Base-by-base conservation (phyloP, 2,329 filamentous ascomycete genomes). In the Graphilbum sp. region DNA sequence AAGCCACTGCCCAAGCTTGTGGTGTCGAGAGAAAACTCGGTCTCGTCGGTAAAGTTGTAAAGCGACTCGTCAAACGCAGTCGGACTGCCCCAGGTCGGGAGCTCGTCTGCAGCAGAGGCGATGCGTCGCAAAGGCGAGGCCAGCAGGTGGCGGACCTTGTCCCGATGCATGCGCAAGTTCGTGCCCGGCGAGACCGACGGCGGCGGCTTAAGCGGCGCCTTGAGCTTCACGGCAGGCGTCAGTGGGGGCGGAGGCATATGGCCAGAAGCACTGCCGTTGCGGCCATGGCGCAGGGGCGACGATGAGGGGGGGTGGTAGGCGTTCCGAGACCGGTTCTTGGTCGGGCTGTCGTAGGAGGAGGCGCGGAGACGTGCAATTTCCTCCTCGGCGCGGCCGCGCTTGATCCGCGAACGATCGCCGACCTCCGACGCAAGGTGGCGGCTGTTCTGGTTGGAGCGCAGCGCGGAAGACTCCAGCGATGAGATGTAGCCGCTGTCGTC, bases 401-500 rank as follows among this genome's bases (percentile, higher is more conserved):
- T 92, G 49, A 86, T 78, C 39, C 75, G 72, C 36, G 79, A 79
- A n/a, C 78, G 76, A 48, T 86, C 81, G 37, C 39, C 38, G 19
- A 77, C 71, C 50, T 92, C 86, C 0, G 84, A 88, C 4, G 79
- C 84, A 32, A 85, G 66, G 16, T 83, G 65, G 40, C 73, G 66
- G 15, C 62, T 63, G 43, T 72, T 65, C 46, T 73, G 70, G 45
- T 77, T 75, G 35, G 80, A 76, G 42, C 88, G 74, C 54, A 84
- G 71, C 13, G 71, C 85, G 0, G 90, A 96, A 3, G 90, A 96
- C 49, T 95, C 87, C 16, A 96, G 69, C 0, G 87, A 95, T 2
- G 90, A 96, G 54, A 93, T 94, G 58, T 96, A 98, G 31, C 90
- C 90, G 54, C 88, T 96, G 57, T 98, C 90, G 51, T 72, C 84